Base-by-base conservation (phyloP, 2,329 filamentous ascomycete species). In the Rhytidhysteron rufulum region DNA sequence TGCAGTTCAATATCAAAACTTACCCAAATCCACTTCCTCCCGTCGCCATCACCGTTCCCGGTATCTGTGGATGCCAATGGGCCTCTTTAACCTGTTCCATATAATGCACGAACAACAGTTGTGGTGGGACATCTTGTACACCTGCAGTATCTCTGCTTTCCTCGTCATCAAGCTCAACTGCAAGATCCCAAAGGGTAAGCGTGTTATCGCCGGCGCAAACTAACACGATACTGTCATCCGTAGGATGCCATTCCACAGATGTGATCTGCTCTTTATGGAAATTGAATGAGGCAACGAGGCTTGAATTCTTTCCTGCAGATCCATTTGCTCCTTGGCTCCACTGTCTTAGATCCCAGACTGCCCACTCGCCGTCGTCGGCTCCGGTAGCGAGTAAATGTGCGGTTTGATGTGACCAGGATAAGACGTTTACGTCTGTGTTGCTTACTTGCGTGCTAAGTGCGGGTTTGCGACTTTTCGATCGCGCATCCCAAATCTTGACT, bases 251-350 rank as follows among this genome's bases (percentile, higher is more conserved):
- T 71, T 97, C 90, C 29, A 98, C 79, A 53, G 85, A 88, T 5
- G 93, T 98, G 56, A 98, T 88, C 55, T 95, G 93, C 67, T 96
- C 88, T 67, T 88, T 91, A 76, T 98, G 90, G 74, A 95, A 97
- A 58, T 82, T 78, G 70, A 97, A 98, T 55, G 85, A 86, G 3
- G 93, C 93, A n/a, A 97, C 86, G 1, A 93, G 86, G 34, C 83
- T 83, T 5, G 86, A 84, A 33, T 63, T 70, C 75, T 78, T 51
- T 34, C 62, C 55, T 40, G 71, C 58, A 39, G 65, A 56, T 37
- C 76, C 69, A 5, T 70, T 70, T 22, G 72, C 41, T 63, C 66
- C 73, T 2, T 82, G 82, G 72, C 95, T 96, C 91, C 91, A 97
- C 66, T 94, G 86, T 39, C 93, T 80, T 58, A 98, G 72, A 66